Evolutionary conservation across 352 stramenopile genomes (phyloP).

Genomic region (Phytophthora palmivora): DNA sequence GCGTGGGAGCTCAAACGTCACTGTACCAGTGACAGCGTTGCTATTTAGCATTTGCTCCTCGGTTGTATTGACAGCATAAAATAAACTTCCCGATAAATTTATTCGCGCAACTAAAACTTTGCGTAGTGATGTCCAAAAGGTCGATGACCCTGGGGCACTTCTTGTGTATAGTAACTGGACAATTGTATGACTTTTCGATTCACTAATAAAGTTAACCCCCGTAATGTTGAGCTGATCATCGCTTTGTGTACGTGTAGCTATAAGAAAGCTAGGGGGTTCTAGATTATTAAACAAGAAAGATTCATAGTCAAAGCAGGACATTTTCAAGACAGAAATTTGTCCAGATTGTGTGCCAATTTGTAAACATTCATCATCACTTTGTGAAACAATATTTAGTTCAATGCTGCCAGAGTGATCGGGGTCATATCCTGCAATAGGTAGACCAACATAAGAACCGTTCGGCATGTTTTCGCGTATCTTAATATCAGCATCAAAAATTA

Average conservation of each 20-base stretch:
- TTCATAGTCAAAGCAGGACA: conserved; percentile 63
- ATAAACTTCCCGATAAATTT: conserved; percentile 4
- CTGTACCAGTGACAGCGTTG: conserved; percentile 6
- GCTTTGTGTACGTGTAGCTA: not conserved
- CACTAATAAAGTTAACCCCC: conserved; percentile 14
- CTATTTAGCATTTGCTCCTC: not conserved
- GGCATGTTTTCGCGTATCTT: conserved; percentile 44
- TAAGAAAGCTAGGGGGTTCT: not conserved
- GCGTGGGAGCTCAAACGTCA: conserved; percentile 25
- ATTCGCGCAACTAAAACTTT: conserved; percentile 16
- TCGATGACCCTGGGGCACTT: not conserved
- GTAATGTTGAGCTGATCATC: conserved; percentile 16
- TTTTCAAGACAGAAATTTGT: conserved; percentile 45
- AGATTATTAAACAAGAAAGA: conserved; percentile 40
- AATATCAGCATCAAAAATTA: conserved; percentile 36
- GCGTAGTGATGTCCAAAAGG: conserved; percentile 5
- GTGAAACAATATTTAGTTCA: conserved; percentile 35
- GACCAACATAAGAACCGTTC: conserved; percentile 23
- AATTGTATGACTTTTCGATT: conserved; percentile 4
- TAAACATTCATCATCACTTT: conserved; percentile 48
- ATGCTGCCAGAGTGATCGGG: conserved; percentile 25
- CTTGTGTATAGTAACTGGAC: conserved; percentile 21
- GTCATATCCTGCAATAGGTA: conserved; percentile 26
- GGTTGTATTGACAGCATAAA: conserved; percentile 17
- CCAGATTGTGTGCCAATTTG: conserved; percentile 43